Base-by-base conservation (phyloP, 306 rosid genomes). In the Cicer judaicum region DNA sequence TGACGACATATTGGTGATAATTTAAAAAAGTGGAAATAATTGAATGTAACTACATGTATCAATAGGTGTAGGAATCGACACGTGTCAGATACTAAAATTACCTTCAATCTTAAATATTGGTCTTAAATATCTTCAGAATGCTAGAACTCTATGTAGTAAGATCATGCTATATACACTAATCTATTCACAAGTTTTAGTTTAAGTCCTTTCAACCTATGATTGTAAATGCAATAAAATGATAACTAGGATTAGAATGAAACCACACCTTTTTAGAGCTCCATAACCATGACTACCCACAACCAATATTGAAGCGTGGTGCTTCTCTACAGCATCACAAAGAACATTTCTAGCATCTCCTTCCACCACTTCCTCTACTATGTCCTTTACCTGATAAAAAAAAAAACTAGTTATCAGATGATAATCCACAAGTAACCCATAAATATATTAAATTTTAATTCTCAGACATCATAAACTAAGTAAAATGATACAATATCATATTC, bases 211-310 rank as follows among this genome's bases (percentile, higher is more conserved):
- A 10, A 16, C 36, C 62, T 8, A 47, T 39, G 39, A 70, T 8
- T 16, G 63, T 21, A 14, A 63, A 63, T 57, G 54, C 34, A 16
- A 50, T 40, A 12, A 7, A 59, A 15, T n/a, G 54, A 29, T 47
- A 46, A 62, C 7, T 36, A 21, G 38, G 59, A 60, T 55, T 3
- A 46, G 12, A 62, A 50, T 62, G 24, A 46, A 50, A 2, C 1
- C 21, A 5, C 73, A 89, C 96, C 98, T 85, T 80, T 93, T 90
- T 29, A 93, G 47, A 59, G 90, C 83, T 18, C 97, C 96, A 75
- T 92, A 89, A 60, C 96, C 91, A 82, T 92, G 97, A 64, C 96
- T 86, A 3, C 97, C 97, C 46, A 88, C 82, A 13, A 92, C 89
- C 84, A 92, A 75, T 38, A 86, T n/a, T 15, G 96, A 83, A 53